Conservation (phyloP, 106 monocot genomes). For the Acorus gramineus region DNA sequence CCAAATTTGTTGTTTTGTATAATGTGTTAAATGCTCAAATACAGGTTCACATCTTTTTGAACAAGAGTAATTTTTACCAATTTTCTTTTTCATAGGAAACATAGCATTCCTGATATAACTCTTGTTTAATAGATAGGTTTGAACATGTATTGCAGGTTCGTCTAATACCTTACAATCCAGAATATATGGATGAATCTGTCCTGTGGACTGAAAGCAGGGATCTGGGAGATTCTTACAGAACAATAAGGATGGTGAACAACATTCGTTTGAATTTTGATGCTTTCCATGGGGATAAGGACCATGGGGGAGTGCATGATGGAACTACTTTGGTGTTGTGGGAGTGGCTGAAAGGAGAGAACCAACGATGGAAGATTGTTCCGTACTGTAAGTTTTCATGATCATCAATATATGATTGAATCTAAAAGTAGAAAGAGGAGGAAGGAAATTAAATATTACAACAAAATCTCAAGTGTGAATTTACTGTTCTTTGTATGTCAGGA, state of each 20-base stretch:
- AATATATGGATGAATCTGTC: slow-evolving; percentile 16
- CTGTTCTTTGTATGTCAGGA: no score
- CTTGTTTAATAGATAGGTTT: background rate
- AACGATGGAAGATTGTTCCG: background rate
- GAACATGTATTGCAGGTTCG: slow-evolving; percentile 10
- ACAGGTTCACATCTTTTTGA: no score
- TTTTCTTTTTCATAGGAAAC: no score
- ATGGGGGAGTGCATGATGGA: slow-evolving; percentile 49
- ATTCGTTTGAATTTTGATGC: slow-evolving; percentile 46
- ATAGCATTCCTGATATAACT: no score
- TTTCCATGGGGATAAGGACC: slow-evolving; percentile 40
- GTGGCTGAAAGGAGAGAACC: slow-evolving; percentile 41
- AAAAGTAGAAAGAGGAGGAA: no score
- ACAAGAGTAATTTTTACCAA: no score
- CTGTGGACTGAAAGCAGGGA: slow-evolving; percentile 33
- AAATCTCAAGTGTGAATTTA: no score
- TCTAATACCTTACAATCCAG: slow-evolving; percentile 17
- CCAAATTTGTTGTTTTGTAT: no score
- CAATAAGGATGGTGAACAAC: slow-evolving; percentile 57
- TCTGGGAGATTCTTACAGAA: slow-evolving; percentile 33
- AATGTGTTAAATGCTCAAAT: no score
- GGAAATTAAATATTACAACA: no score
- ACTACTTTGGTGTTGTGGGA: slow-evolving; percentile 40
- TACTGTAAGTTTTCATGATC: slow-evolving; percentile 17
- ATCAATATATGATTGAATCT: no score